Evolutionary conservation across 1,284 basidiomycete species (phyloP).

Genomic region (Ganoderma sinense): DNA sequence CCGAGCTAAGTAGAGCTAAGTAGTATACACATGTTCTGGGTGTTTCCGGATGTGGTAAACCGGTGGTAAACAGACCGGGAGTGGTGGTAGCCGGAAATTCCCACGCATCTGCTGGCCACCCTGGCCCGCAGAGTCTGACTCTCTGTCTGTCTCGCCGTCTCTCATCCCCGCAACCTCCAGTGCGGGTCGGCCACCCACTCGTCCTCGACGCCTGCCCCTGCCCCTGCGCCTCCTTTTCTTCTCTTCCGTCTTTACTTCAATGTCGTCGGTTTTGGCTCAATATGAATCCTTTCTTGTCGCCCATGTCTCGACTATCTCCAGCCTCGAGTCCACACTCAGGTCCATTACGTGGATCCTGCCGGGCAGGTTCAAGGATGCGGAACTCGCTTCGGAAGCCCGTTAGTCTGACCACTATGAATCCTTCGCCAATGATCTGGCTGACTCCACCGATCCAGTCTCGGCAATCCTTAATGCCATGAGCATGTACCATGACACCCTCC

Average conservation of each 20-base stretch:
- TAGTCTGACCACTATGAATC: slow-evolving; percentile 48
- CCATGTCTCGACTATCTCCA: slow-evolving; percentile 86
- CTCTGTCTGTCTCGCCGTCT: slow-evolving; percentile 18
- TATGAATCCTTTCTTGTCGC: slow-evolving; percentile 87
- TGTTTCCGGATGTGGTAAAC: background rate
- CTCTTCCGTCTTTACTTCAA: slow-evolving; percentile 38
- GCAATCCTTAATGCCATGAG: slow-evolving; percentile 77
- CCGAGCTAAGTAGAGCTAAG: background rate
- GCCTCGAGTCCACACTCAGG: slow-evolving; percentile 87
- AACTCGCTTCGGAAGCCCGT: slow-evolving; percentile 92
- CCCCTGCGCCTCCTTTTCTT: slow-evolving; percentile 24
- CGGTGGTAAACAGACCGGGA: slow-evolving; percentile 22
- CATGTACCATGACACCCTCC: slow-evolving; percentile 89
- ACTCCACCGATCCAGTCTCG: slow-evolving; percentile 58
- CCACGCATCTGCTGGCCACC: slow-evolving; percentile 21
- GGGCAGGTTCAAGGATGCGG: slow-evolving; percentile 96
- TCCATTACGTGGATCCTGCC: slow-evolving; percentile 95
- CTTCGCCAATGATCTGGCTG: slow-evolving; percentile 13
- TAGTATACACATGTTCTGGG: slow-evolving; percentile 10
- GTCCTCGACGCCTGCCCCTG: slow-evolving; percentile 21
- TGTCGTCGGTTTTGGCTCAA: slow-evolving; percentile 59
- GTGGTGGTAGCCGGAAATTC: slow-evolving; percentile 23
- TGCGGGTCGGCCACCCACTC: slow-evolving; percentile 34
- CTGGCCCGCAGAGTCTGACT: background rate
- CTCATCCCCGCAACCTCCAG: slow-evolving; percentile 27